Percentiles rank a stretch among this genome's conserved stretches.
phyloP scores from a whole-genome alignment of 768 basidiomycete genomes.

The Hypholoma fasciculare region DNA sequence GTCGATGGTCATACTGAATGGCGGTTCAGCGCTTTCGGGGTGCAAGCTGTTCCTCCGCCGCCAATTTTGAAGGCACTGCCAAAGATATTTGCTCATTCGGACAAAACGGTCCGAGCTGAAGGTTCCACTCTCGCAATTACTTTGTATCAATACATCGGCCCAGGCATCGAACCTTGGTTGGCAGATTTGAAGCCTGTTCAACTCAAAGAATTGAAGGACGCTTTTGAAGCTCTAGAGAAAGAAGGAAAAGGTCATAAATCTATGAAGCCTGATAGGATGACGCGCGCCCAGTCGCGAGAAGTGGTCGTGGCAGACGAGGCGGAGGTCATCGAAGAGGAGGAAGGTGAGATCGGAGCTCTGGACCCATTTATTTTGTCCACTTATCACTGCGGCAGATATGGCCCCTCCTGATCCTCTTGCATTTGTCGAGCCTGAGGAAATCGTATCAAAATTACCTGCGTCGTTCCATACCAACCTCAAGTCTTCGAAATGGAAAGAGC shows the following conservation, averaged over 20 bases:
- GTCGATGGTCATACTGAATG: neutral
- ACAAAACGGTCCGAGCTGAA: conserved; percentile 94
- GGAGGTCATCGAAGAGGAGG: conserved; percentile 42
- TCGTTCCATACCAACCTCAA: conserved; percentile 73
- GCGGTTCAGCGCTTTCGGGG: conserved; percentile 70
- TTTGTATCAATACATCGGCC: conserved; percentile 86
- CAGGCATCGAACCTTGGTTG: conserved; percentile 81
- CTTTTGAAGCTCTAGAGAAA: conserved; percentile 81
- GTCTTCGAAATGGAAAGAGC: conserved; percentile 98
- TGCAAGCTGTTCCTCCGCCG: conserved; percentile 68
- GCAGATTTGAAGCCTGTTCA: conserved; percentile 95
- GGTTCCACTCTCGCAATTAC: conserved; percentile 73
- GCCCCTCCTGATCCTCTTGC: conserved; percentile 73
- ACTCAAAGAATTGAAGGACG: conserved; percentile 91
- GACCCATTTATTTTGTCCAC: conserved; percentile 1
- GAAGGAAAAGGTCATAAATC: conserved; percentile 85
- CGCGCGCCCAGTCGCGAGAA: conserved; percentile 75
- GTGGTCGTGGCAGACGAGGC: conserved; percentile 45
- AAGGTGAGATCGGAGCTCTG: conserved; percentile 38
- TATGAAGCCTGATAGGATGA: conserved; percentile 77
- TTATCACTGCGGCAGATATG: conserved; percentile 33
- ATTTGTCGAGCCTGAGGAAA: conserved; percentile 80
- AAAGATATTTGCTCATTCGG: conserved; percentile 92
- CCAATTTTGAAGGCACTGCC: conserved; percentile 85
- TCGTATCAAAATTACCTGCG: conserved; percentile 72